Percentiles rank a stretch among this genome's conserved stretches.
These are phyloP conservation scores for Helichrysum umbraculigerum DNA, from an alignment of 129 eudicot species.

Conservation along the genomic window DNA sequence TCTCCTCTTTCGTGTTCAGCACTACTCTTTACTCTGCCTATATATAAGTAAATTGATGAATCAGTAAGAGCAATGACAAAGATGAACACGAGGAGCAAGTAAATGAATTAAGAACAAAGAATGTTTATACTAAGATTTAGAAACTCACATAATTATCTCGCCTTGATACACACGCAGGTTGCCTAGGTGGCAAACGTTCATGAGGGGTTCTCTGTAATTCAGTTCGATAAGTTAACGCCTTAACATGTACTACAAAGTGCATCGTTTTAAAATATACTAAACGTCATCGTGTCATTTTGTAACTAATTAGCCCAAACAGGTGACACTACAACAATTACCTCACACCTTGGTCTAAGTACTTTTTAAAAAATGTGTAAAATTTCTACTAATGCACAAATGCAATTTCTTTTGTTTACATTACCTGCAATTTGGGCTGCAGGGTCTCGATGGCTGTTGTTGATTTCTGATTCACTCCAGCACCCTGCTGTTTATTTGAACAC, in stretches of 20 bases:
- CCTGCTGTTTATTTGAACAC: not conserved
- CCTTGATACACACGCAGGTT: slow-evolving; percentile 2
- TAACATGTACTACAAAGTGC: not conserved
- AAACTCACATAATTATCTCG: not conserved
- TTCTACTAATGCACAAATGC: not conserved
- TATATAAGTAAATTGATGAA: not conserved
- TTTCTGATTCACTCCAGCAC: not conserved
- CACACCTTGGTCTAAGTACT: too few species aligned
- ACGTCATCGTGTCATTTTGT: not conserved
- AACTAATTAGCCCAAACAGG: not conserved
- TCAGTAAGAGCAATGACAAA: not conserved
- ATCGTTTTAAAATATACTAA: not conserved
- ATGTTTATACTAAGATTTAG: not conserved
- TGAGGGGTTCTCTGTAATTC: slow-evolving; percentile 9
- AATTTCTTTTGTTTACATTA: not conserved
- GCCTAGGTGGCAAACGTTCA: slow-evolving; percentile 2
- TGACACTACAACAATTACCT: too few species aligned
- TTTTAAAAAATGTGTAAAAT: too few species aligned
- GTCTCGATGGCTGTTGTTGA: not conserved
- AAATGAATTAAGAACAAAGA: not conserved
- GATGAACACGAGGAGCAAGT: too few species aligned
- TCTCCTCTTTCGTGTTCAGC: not conserved
- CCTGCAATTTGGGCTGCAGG: slow-evolving; percentile 1
- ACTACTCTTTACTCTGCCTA: not conserved
- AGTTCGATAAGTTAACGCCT: not conserved